Evolutionary conservation across 2,329 filamentous ascomycete species (phyloP).

Genomic region (Ophiostoma novo-ulmi): DNA sequence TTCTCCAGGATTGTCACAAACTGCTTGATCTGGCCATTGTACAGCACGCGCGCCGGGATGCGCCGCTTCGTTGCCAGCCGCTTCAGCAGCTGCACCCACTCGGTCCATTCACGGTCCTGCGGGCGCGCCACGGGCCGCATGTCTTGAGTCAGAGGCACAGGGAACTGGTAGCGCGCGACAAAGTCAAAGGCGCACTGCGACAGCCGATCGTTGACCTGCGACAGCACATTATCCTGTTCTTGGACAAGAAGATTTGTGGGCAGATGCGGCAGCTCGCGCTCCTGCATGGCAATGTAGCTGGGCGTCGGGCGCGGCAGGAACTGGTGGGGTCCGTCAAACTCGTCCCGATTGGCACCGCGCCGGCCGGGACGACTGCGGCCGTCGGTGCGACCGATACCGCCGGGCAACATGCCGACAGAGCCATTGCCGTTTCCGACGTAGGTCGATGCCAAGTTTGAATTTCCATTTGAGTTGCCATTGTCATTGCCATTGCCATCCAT

Average conservation of each 20-base stretch:
- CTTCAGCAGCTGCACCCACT: conserved; percentile 86
- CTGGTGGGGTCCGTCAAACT: conserved; percentile 84
- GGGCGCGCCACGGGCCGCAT: conserved; percentile 71
- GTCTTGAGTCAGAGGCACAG: conserved; percentile 75
- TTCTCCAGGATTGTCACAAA: conserved; percentile 85
- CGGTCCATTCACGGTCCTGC: conserved; percentile 80
- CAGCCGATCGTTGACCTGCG: conserved; percentile 75
- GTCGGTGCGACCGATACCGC: conserved; percentile 39
- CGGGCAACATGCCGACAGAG: conserved; percentile 34
- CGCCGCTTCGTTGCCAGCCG: conserved; percentile 78
- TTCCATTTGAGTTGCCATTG: background rate
- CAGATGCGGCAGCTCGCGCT: conserved; percentile 73
- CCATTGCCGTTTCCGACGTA: background rate
- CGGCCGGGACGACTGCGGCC: conserved; percentile 55
- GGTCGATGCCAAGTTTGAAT: background rate
- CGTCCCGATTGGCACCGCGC: conserved; percentile 74
- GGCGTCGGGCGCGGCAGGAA: conserved; percentile 68
- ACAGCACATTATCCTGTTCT: conserved; percentile 77
- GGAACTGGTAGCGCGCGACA: conserved; percentile 85
- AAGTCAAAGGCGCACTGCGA: conserved; percentile 87
- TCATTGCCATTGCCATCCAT: background rate
- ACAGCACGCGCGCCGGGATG: conserved; percentile 76
- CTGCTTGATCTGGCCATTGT: conserved; percentile 88
- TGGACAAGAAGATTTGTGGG: conserved; percentile 77
- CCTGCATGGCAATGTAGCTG: conserved; percentile 68